Evolutionary conservation across 768 basidiomycete genomes (phyloP).

Genomic region (Plicaturopsis crispa): DNA sequence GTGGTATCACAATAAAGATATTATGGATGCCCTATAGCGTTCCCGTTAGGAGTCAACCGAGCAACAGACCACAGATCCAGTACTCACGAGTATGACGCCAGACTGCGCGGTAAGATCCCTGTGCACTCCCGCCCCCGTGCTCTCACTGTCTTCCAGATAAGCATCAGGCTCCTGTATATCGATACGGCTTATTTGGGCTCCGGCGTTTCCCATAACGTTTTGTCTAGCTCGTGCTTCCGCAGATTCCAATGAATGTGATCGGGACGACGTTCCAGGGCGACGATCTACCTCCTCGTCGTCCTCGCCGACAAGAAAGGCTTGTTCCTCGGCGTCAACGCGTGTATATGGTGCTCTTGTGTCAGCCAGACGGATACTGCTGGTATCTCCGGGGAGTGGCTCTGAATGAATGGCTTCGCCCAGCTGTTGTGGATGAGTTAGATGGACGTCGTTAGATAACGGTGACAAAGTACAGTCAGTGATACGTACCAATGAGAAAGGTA

Average conservation of each 20-base stretch:
- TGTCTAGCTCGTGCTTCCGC: neutral
- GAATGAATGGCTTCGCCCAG: slow-evolving; percentile 83
- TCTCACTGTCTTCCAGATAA: slow-evolving; percentile 9
- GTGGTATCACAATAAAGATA: slow-evolving; percentile 88
- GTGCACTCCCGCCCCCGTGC: slow-evolving; percentile 13
- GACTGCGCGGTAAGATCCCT: slow-evolving; percentile 65
- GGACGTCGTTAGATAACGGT: too few species aligned
- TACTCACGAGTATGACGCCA: slow-evolving; percentile 75
- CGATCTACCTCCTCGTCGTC: slow-evolving; percentile 21
- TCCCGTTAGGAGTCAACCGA: neutral
- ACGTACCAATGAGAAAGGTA: slow-evolving; percentile 80
- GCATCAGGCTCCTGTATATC: slow-evolving; percentile 22
- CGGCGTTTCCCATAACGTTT: slow-evolving; percentile 29
- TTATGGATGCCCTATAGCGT: slow-evolving; percentile 77
- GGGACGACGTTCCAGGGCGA: too few species aligned
- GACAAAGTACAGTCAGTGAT: too few species aligned
- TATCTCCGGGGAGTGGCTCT: slow-evolving; percentile 30
- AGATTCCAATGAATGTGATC: too few species aligned
- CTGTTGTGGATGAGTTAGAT: too few species aligned
- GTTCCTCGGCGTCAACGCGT: slow-evolving; percentile 18
- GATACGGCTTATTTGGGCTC: slow-evolving; percentile 42
- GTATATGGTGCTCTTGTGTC: slow-evolving; percentile 25
- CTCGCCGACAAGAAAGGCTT: slow-evolving; percentile 8
- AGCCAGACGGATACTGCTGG: slow-evolving; percentile 27
- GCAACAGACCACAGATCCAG: slow-evolving; percentile 1